Evolutionary conservation across 1,139 yeast genomes (phyloP).

Genomic region (Pichia sp.): DNA sequence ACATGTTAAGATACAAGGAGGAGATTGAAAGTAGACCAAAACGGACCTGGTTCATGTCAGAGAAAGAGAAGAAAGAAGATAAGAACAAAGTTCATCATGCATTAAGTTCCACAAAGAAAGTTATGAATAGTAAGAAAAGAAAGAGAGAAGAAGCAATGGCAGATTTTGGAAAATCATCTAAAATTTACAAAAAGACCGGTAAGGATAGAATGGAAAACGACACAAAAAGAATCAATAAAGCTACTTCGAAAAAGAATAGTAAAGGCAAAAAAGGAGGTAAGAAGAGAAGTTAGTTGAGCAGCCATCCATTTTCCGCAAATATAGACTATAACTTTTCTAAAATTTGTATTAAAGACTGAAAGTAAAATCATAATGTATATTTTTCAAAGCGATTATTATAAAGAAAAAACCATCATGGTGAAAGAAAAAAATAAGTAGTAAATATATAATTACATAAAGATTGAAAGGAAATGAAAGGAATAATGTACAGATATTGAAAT

Average conservation of each 20-base stretch:
- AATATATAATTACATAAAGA: background rate
- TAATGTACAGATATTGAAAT: background rate
- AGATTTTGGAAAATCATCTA: slow-evolving; percentile 33
- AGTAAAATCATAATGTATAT: background rate
- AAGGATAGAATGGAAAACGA: slow-evolving; percentile 50
- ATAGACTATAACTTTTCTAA: background rate
- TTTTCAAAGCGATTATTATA: background rate
- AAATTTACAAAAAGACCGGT: slow-evolving; percentile 70
- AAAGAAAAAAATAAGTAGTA: background rate
- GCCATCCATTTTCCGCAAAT: background rate
- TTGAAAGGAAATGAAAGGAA: background rate
- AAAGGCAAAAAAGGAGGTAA: slow-evolving; percentile 12
- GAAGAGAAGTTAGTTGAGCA: background rate
- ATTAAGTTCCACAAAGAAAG: slow-evolving; percentile 33
- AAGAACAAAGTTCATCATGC: slow-evolving; percentile 42
- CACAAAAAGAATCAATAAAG: slow-evolving; percentile 15
- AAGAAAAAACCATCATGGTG: background rate
- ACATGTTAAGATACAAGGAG: slow-evolving; percentile 68
- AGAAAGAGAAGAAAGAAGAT: slow-evolving; percentile 60
- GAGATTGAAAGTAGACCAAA: slow-evolving; percentile 89
- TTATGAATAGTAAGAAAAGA: slow-evolving; percentile 55
- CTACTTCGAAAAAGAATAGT: slow-evolving; percentile 13
- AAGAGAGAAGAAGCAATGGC: slow-evolving; percentile 53
- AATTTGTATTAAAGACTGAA: background rate
- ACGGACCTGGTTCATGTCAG: slow-evolving; percentile 94